Evolutionary conservation across 208 protist species (phyloP).

Genomic region (Angomonas deanei): DNA sequence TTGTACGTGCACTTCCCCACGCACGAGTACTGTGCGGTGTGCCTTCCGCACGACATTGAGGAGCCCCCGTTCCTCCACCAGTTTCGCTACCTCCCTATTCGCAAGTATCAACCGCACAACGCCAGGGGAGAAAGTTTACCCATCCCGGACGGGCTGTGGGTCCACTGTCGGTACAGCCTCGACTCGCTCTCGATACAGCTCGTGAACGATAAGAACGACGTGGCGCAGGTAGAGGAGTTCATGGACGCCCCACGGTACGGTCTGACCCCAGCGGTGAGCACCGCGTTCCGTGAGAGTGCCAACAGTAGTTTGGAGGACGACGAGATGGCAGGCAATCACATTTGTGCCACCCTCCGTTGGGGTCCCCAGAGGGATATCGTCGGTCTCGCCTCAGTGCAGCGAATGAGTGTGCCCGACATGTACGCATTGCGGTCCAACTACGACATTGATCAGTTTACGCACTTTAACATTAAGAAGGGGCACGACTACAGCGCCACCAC

Average conservation of each 20-base stretch:
- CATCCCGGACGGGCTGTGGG: constrained; percentile 73
- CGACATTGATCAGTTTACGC: constrained; percentile 74
- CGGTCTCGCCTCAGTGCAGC: constrained; percentile 54
- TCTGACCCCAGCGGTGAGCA: constrained; percentile 10
- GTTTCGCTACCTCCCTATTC: constrained; percentile 78
- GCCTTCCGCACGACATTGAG: constrained; percentile 55
- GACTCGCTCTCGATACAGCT: constrained; percentile 12
- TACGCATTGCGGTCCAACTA: constrained; percentile 85
- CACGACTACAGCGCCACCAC: constrained; percentile 66
- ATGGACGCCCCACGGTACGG: constrained; percentile 13
- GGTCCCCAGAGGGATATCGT: constrained; percentile 20
- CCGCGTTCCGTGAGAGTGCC: constrained; percentile 13
- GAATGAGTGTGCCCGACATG: constrained; percentile 51
- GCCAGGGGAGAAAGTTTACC: constrained; percentile 43
- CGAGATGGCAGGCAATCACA: background rate
- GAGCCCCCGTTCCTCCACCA: constrained; percentile 69
- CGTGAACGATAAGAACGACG: constrained; percentile 5
- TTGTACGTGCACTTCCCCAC: constrained; percentile 75
- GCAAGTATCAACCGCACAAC: constrained; percentile 77
- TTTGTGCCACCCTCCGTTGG: constrained; percentile 23
- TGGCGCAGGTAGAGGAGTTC: constrained; percentile 10
- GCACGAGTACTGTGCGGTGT: constrained; percentile 65
- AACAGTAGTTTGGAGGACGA: background rate
- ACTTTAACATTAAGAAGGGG: constrained; percentile 53
- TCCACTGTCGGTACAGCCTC: constrained; percentile 44